Evolutionary conservation across 2,329 filamentous ascomycete genomes (phyloP).

Genomic region (Xylaria sp.): DNA sequence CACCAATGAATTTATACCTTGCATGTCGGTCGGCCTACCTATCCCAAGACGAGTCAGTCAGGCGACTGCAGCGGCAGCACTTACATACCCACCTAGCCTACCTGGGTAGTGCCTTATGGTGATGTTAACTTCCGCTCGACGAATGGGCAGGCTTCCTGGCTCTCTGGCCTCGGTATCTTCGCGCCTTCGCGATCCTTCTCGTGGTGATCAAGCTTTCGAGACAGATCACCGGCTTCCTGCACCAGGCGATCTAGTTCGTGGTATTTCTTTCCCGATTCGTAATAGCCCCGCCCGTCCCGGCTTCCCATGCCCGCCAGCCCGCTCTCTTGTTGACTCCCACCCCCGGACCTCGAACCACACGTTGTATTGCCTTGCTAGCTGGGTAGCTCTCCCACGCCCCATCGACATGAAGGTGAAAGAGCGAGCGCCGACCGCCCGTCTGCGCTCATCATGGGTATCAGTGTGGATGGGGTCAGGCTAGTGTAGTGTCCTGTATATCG

Average conservation of each 20-base stretch:
- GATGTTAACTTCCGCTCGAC: too few relatives aligned
- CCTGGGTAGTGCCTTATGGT: too few relatives aligned
- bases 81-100: background rate
- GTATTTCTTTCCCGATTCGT: background rate
- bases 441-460: background rate
- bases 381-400: background rate
- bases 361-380: background rate
- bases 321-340: background rate
- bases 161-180: constrained; percentile 9
- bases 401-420: background rate
- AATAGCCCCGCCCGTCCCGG: background rate
- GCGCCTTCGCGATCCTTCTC: constrained; percentile 16
- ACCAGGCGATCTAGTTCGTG: constrained; percentile 1
- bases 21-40: too few relatives aligned
- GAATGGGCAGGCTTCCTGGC: background rate
- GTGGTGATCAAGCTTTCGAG: constrained; percentile 16
- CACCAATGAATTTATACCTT: too few relatives aligned
- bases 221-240: constrained; percentile 18
- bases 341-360: too few relatives aligned
- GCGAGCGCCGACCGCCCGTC: background rate
- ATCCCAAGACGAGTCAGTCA: background rate
- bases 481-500: background rate
- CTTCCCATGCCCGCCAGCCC: background rate
- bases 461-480: background rate
- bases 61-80: background rate